Percentiles rank a stretch among this genome's conserved stretches.
These are phyloP conservation scores for Nigrograna mackinnonii DNA, from an alignment of 2,329 filamentous ascomycete species.

Conservation along the genomic window DNA sequence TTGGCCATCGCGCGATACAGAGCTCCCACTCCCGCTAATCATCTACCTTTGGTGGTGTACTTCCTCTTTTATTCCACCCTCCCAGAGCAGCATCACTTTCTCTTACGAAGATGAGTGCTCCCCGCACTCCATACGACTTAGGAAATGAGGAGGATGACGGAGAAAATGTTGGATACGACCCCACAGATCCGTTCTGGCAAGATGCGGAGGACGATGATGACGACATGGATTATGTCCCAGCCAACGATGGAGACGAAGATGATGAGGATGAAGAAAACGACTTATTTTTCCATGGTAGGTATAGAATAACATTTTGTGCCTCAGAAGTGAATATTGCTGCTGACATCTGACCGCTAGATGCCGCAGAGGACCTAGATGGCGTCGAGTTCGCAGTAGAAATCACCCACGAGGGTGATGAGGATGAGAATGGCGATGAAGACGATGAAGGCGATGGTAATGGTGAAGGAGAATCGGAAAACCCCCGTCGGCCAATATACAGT, in stretches of 20 bases:
- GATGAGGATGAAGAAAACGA: constrained; percentile 1
- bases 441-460: constrained; percentile 38
- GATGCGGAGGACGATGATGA: constrained; percentile 1
- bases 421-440: constrained; percentile 41
- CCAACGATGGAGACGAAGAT: background rate
- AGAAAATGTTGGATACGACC: background rate
- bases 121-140: too few species aligned
- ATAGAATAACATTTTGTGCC: background rate
- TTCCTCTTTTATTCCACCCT: too few species aligned
- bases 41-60: too few species aligned
- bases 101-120: too few species aligned
- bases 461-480: constrained; percentile 5
- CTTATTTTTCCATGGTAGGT: constrained; percentile 1
- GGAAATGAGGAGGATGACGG: background rate
- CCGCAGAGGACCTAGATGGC: background rate
- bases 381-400: constrained; percentile 1
- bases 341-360: background rate
- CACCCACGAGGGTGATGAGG: constrained; percentile 40
- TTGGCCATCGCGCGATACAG: too few species aligned
- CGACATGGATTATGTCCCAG: constrained; percentile 1
- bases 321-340: background rate
- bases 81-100: too few species aligned
- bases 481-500: constrained; percentile 16
- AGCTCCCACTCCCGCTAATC: too few species aligned
- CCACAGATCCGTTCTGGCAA: constrained; percentile 1